Conservation (phyloP, 2,329 filamentous ascomycete genomes). For the Lasiodiplodia gonubiensis region DNA sequence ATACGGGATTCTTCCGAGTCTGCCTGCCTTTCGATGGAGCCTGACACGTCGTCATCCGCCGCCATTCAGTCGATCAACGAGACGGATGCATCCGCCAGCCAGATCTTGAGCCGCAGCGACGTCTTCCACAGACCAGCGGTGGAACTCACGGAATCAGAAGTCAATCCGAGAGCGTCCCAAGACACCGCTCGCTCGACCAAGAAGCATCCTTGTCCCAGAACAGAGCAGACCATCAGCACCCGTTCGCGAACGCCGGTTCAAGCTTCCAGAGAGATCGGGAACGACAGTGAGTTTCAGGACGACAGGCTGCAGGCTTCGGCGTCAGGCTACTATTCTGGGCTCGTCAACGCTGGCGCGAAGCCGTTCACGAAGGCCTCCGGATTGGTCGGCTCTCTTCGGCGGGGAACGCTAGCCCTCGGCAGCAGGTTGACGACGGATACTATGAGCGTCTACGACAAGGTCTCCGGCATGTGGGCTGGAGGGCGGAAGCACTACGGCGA, state of each 20-base stretch:
- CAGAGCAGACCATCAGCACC: slow-evolving; percentile 21
- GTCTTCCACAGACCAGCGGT: slow-evolving; percentile 81
- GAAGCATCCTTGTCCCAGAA: slow-evolving; percentile 7
- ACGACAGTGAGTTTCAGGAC: slow-evolving; percentile 21
- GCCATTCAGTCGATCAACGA: slow-evolving; percentile 69
- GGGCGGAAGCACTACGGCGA: slow-evolving; percentile 86
- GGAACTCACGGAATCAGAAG: slow-evolving; percentile 32
- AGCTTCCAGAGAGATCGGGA: not conserved
- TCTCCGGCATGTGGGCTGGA: slow-evolving; percentile 96
- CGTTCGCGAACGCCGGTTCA: slow-evolving; percentile 21
- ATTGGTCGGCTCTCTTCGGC: slow-evolving; percentile 82
- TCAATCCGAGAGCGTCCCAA: slow-evolving; percentile 36
- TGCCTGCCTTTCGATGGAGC: slow-evolving; percentile 13
- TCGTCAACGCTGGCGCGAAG: slow-evolving; percentile 70
- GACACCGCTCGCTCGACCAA: slow-evolving; percentile 45
- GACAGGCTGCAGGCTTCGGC: slow-evolving; percentile 23
- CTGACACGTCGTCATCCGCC: slow-evolving; percentile 72
- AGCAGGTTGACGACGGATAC: slow-evolving; percentile 84
- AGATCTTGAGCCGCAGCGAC: slow-evolving; percentile 85
- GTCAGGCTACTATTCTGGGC: slow-evolving; percentile 50
- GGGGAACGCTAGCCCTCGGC: slow-evolving; percentile 79
- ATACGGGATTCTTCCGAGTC: slow-evolving; percentile 57
- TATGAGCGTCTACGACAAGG: slow-evolving; percentile 95
- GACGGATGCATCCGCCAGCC: slow-evolving; percentile 80
- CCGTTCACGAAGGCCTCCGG: slow-evolving; percentile 83